Percentiles rank a stretch among this genome's conserved stretches.
Conservation (phyloP, 495 filamentous ascomycete species). For the Penicillium subrubescens region DNA sequence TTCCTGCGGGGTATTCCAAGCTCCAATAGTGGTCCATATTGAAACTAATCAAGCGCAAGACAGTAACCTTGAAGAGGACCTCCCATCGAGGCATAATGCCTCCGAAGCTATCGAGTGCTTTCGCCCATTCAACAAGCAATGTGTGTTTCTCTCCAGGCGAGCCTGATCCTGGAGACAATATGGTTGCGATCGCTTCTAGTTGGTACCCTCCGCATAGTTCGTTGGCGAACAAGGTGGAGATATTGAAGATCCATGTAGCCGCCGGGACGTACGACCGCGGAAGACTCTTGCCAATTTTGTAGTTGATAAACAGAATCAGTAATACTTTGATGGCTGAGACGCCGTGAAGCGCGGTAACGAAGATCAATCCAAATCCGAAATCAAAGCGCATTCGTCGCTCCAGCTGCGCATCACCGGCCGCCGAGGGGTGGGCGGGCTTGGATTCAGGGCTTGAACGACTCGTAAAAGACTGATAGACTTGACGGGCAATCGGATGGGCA, state of each 20-base stretch:
- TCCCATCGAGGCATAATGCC: conserved; percentile 90
- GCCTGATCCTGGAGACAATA: conserved; percentile 44
- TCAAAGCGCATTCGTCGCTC: conserved; percentile 84
- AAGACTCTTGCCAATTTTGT: conserved; percentile 68
- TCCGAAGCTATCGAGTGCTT: conserved; percentile 71
- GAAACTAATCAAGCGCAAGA: conserved; percentile 91
- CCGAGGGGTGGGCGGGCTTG: conserved; percentile 24
- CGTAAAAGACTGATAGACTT: conserved; percentile 58
- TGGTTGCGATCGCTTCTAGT: conserved; percentile 59
- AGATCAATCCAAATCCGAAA: conserved; percentile 76
- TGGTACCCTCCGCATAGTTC: conserved; percentile 80
- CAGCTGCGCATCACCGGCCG: conserved; percentile 65
- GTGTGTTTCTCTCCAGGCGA: conserved; percentile 34
- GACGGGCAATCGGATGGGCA: conserved; percentile 77
- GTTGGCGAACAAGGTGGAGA: conserved; percentile 83
- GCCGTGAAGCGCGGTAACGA: conserved; percentile 79
- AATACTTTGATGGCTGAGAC: conserved; percentile 82
- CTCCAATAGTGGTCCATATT: conserved; percentile 98
- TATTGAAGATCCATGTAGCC: conserved; percentile 94
- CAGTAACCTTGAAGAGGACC: conserved; percentile 95
- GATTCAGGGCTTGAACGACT: conserved; percentile 12
- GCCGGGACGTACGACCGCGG: conserved; percentile 67
- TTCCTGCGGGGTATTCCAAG: conserved; percentile 62
- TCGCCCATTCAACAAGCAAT: conserved; percentile 56
- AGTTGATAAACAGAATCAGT: conserved; percentile 79